Conservation (phyloP, 306 rosid genomes). For the Cicer judaicum region DNA sequence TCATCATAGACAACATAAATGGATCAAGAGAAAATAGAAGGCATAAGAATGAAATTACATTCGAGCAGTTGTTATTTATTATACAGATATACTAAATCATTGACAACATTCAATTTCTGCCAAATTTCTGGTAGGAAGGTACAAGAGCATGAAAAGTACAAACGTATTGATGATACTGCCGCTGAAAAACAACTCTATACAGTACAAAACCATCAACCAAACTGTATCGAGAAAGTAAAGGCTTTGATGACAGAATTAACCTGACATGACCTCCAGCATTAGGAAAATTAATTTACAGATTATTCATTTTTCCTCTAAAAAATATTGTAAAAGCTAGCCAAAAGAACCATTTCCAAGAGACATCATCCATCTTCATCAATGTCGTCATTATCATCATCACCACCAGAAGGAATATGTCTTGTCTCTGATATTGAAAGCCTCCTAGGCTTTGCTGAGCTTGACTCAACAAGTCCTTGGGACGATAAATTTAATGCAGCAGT, state of each 20-base stretch:
- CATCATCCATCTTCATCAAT: conserved; percentile 63
- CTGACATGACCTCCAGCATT: conserved; percentile 64
- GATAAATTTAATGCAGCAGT: conserved; percentile 73
- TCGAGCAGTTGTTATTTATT: conserved; percentile 18
- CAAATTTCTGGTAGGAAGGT: conserved; percentile 30
- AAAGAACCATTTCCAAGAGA: conserved; percentile 49
- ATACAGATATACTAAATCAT: not conserved
- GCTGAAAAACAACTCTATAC: conserved; percentile 36
- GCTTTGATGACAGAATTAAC: conserved; percentile 54
- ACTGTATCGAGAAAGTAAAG: conserved; percentile 24
- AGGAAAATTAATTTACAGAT: conserved; percentile 76
- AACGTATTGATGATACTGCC: not conserved
- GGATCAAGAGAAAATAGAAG: not conserved
- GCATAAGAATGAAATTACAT: conserved; percentile 1
- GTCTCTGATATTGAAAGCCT: conserved; percentile 81
- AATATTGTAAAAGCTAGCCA: conserved; percentile 56
- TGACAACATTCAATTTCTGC: not conserved
- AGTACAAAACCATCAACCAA: conserved; percentile 24
- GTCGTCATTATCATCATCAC: conserved; percentile 65
- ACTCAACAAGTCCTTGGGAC: conserved; percentile 72
- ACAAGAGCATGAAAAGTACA: conserved; percentile 33
- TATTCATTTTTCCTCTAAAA: conserved; percentile 54
- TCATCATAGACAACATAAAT: conserved; percentile 6
- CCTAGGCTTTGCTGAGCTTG: conserved; percentile 70
- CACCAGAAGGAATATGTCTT: conserved; percentile 75